Conservation (phyloP, 2,329 filamentous ascomycete genomes). For the Epichloe hybrida region DNA sequence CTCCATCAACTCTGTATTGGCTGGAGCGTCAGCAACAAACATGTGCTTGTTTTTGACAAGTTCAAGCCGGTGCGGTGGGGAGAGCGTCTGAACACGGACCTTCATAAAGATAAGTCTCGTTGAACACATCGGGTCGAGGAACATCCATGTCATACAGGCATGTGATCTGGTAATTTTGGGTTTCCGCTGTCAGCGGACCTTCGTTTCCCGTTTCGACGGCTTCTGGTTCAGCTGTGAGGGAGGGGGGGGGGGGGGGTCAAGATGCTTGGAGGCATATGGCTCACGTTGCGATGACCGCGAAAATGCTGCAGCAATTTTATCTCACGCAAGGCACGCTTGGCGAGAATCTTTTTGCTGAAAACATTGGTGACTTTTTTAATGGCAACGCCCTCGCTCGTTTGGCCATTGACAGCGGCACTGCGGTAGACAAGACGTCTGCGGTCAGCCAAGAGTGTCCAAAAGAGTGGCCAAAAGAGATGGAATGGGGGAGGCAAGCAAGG, state of each 20-base stretch:
- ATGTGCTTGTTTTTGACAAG: neutral
- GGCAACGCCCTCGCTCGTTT: constrained; percentile 84
- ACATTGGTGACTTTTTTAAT: constrained; percentile 99
- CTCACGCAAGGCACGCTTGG: constrained; percentile 92
- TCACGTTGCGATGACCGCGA: constrained; percentile 73
- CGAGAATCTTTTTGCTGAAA: constrained; percentile 99
- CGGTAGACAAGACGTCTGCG: neutral
- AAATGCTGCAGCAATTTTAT: constrained; percentile 99
- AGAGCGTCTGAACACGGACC: constrained; percentile 34
- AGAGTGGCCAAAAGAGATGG: neutral
- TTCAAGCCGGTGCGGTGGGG: no score
- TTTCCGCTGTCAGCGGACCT: neutral
- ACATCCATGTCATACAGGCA: constrained; percentile 99
- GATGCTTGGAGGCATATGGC: constrained; percentile 18
- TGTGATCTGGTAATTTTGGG: constrained; percentile 55
- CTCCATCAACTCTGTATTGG: constrained; percentile 78
- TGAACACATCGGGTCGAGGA: constrained; percentile 92
- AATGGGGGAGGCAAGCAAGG: no score
- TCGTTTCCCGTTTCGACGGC: neutral
- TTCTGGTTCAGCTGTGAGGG: neutral
- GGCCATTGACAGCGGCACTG: constrained; percentile 84
- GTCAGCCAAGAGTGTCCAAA: neutral
- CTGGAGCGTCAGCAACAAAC: neutral
- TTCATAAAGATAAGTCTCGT: constrained; percentile 97
- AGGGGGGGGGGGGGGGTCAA: neutral